Base-by-base conservation (phyloP, 495 filamentous ascomycete species). In the Hypoxylon subgilvum region DNA sequence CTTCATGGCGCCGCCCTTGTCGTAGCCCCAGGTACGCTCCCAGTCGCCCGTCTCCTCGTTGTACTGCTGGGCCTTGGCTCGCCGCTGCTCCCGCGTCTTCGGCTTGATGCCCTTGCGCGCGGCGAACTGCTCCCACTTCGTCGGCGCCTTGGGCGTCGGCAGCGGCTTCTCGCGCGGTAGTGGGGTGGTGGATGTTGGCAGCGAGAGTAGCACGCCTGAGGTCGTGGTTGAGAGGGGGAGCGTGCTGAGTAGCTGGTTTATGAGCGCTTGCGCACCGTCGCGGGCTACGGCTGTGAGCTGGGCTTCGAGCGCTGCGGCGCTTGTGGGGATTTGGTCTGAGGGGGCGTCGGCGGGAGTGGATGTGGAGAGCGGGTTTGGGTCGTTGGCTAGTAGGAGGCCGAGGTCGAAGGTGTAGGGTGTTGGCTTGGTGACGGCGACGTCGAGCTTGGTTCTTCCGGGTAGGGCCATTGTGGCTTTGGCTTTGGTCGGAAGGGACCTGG, bases 71-170 rank as follows among this genome's bases (percentile, higher is more conserved):
- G 96, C 91, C 54, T 82, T 79, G 34, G 61, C 61, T 21, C 74
- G 74, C 14, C 74, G 71, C 59, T 86, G 84, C 67, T 82, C 79
- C 53, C 78, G 73, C 70, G 84, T 85, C 79, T 91, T 91, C 58
- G 86, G 79, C 75, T 88, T 84, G 70, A 98, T 97, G 22, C 94
- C 95, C 76, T 96, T 94, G 82, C 93, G 96, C 76, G 85, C 86
- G 14, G 94, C 94, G 76, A 98, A 98, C 41, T 86, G 83, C 71
- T 94, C 86, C 94, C 94, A 98, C 70, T 90, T 96, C 40, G 94
- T 97, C 48, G 86, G 86, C 18, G 84, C 74, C 76, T 92, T 96
- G 42, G 84, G 80, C 21, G 79, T 77, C 1, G 94, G 94, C 0
- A 97, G 74, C 3, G 90, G 88, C 77, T 98, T 98, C 73, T 95